phyloP scores from a whole-genome alignment of 352 stramenopile genomes.

The Phytophthora sansomeana region DNA sequence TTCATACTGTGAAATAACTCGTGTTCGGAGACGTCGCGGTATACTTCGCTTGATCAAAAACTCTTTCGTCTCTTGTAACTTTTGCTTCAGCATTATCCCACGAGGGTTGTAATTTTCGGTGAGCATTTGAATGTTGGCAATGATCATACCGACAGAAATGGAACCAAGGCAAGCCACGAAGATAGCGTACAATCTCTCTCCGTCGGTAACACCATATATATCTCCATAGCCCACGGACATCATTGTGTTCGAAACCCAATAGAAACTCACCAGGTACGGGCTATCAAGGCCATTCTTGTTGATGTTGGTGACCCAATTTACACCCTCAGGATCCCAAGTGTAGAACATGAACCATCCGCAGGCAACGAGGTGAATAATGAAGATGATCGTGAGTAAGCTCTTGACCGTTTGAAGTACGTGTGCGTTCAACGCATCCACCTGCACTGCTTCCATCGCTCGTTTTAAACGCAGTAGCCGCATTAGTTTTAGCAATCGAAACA shows the following conservation, averaged over 20 bases:
- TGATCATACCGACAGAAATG: slow-evolving; percentile 92
- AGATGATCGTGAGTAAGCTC: slow-evolving; percentile 74
- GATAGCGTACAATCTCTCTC: slow-evolving; percentile 87
- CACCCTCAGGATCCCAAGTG: slow-evolving; percentile 73
- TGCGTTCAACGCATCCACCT: slow-evolving; percentile 81
- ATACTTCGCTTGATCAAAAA: slow-evolving; percentile 79
- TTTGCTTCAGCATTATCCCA: slow-evolving; percentile 73
- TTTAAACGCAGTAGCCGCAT: slow-evolving; percentile 77
- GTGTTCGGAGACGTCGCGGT: slow-evolving; percentile 65
- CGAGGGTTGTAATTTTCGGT: slow-evolving; percentile 92
- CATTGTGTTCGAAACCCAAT: slow-evolving; percentile 94
- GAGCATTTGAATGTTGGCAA: slow-evolving; percentile 93
- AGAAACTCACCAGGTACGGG: slow-evolving; percentile 92
- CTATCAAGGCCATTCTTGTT: slow-evolving; percentile 48
- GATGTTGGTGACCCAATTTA: slow-evolving; percentile 78
- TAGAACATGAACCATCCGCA: slow-evolving; percentile 88
- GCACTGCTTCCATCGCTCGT: slow-evolving; percentile 64
- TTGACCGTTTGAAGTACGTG: slow-evolving; percentile 81
- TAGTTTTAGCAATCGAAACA: slow-evolving; percentile 80
- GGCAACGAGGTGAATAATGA: slow-evolving; percentile 80
- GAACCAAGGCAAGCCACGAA: slow-evolving; percentile 85
- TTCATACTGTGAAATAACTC: slow-evolving; percentile 83
- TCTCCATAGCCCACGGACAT: slow-evolving; percentile 95
- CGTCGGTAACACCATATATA: slow-evolving; percentile 83
- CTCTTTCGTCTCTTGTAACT: slow-evolving; percentile 83